A percentile compares a stretch with the other conserved stretches of the same genome.
Evolutionary conservation across 2,329 filamentous ascomycete genomes (phyloP).

Genomic region (Colletotrichum magnum): DNA sequence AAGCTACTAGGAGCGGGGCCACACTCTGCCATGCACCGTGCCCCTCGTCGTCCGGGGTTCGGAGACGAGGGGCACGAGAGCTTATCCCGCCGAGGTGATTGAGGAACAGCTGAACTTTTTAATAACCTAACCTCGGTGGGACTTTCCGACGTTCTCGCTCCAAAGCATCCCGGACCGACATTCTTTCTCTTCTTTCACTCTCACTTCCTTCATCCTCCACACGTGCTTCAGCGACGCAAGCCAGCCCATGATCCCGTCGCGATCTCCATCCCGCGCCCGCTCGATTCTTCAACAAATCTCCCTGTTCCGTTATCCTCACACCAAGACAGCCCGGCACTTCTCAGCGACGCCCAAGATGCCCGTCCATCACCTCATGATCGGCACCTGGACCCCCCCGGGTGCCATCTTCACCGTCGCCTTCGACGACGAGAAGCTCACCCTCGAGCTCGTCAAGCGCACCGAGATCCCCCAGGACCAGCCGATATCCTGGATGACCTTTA

Average conservation of each 20-base stretch:
- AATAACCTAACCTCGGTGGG: conserved; percentile 8
- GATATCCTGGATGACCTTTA: conserved; percentile 95
- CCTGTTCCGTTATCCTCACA: not conserved
- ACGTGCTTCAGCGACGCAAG: conserved; percentile 1
- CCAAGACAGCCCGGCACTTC: conserved; percentile 3
- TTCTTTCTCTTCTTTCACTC: not conserved
- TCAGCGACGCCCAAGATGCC: conserved; percentile 70
- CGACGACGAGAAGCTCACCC: conserved; percentile 82
- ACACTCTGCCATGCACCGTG: conserved; percentile 32
- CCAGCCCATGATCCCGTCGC: conserved; percentile 23
- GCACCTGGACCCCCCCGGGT: conserved; percentile 91
- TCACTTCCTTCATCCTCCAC: not conserved
- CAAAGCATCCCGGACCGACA: conserved; percentile 14
- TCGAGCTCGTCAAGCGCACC: conserved; percentile 84
- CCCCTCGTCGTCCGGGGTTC: conserved; percentile 39
- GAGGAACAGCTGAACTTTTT: not conserved
- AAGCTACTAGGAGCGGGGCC: conserved; percentile 2
- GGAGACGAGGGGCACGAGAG: conserved; percentile 34
- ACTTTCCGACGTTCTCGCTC: conserved; percentile 16
- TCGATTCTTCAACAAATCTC: not conserved
- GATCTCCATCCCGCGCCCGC: conserved; percentile 9
- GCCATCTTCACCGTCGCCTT: conserved; percentile 93
- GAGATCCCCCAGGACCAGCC: conserved; percentile 87
- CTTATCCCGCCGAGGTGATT: no score
- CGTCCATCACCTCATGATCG: conserved; percentile 89